phyloP scores from a whole-genome alignment of 2,329 filamentous ascomycete genomes.

The Monosporascus ibericus region DNA sequence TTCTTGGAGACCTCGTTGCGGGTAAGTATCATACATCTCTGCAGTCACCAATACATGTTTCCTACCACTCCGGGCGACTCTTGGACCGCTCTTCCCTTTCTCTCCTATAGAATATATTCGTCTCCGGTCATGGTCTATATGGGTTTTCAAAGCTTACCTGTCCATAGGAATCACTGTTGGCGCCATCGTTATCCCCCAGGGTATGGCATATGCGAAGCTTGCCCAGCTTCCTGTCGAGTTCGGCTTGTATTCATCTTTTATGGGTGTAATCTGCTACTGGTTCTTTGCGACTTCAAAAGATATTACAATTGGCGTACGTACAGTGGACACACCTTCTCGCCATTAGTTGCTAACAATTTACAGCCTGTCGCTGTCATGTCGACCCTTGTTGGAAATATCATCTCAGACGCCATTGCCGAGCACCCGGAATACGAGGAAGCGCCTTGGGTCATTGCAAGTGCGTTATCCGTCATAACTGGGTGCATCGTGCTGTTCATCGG shows the following conservation, averaged over 20 bases:
- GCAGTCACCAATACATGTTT: background rate
- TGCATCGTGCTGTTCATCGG: conserved; percentile 74
- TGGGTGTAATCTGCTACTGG: conserved; percentile 94
- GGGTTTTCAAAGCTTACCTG: conserved; percentile 12
- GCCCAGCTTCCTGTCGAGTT: conserved; percentile 76
- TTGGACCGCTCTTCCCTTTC: background rate
- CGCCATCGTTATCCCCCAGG: conserved; percentile 81
- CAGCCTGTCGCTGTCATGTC: conserved; percentile 94
- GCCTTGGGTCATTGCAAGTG: conserved; percentile 66
- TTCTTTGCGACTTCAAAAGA: conserved; percentile 98
- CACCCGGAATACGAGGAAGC: conserved; percentile 45
- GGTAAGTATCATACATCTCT: conserved; percentile 43
- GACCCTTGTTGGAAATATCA: conserved; percentile 78
- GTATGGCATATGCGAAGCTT: conserved; percentile 89
- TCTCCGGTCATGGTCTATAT: too few species aligned
- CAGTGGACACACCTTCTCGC: conserved; percentile 1
- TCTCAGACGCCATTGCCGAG: conserved; percentile 53
- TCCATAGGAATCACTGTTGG: conserved; percentile 45
- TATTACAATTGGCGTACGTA: conserved; percentile 84
- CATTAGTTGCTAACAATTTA: conserved; percentile 8
- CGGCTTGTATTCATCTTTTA: conserved; percentile 91
- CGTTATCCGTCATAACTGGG: conserved; percentile 72
- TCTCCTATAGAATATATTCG: too few species aligned
- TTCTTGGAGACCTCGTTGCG: conserved; percentile 82
- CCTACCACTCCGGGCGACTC: background rate